These are phyloP conservation scores for Chaetomium tenue DNA, from an alignment of 495 filamentous ascomycete genomes.

Conservation along the genomic window DNA sequence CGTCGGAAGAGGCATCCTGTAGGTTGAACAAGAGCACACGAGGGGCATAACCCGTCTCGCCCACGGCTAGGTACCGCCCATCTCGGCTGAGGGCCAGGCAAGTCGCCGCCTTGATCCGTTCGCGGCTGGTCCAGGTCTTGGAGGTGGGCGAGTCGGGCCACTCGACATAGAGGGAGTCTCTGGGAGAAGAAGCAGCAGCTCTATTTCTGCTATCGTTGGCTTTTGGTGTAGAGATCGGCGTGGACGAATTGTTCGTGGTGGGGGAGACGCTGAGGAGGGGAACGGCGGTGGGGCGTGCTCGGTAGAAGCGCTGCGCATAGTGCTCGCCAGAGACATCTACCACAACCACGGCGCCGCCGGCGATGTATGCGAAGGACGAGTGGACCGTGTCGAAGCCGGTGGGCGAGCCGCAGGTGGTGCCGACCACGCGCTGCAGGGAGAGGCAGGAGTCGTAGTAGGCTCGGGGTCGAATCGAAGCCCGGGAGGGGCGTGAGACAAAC, in stretches of 20 bases:
- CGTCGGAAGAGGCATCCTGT: constrained; percentile 71
- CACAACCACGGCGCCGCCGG: constrained; percentile 91
- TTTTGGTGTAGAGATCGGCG: constrained; percentile 63
- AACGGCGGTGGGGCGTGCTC: constrained; percentile 75
- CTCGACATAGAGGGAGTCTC: constrained; percentile 55
- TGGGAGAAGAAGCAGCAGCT: constrained; percentile 49
- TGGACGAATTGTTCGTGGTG: constrained; percentile 40
- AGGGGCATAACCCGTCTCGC: constrained; percentile 94
- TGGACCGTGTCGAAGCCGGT: constrained; percentile 83
- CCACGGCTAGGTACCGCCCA: constrained; percentile 84
- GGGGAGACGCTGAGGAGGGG: constrained; percentile 56
- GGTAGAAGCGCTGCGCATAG: constrained; percentile 81
- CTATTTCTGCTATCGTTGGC: constrained; percentile 63
- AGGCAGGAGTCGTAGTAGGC: constrained; percentile 53
- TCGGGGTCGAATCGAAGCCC: constrained; percentile 55
- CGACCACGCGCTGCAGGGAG: constrained; percentile 78
- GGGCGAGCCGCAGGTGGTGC: constrained; percentile 78
- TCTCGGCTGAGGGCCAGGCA: constrained; percentile 88
- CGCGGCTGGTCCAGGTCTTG: constrained; percentile 76
- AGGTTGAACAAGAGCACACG: constrained; percentile 87
- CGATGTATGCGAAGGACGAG: constrained; percentile 81
- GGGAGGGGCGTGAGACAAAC: constrained; percentile 57
- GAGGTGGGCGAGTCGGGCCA: constrained; percentile 61
- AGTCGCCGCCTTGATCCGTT: constrained; percentile 93
- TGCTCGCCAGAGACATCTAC: constrained; percentile 72